A percentile compares a stretch with the other conserved stretches of the same genome.
phyloP scores from a whole-genome alignment of 805 yeast species.

The Starmerella floricola region DNA sequence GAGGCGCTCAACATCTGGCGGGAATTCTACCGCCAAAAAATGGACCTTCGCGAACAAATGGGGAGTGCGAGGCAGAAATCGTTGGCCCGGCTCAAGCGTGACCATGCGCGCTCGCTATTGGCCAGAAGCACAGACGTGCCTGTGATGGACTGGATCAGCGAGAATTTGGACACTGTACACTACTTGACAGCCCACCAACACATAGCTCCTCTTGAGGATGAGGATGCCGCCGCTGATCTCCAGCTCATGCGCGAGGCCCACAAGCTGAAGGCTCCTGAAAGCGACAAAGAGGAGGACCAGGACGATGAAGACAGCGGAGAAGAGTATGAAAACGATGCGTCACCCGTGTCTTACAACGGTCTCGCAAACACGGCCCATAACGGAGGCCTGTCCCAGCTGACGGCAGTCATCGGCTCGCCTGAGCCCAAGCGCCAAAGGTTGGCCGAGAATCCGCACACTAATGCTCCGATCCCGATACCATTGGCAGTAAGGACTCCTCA shows the following conservation, averaged over 20 bases:
- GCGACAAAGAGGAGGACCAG: not conserved
- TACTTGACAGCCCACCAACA: slow-evolving; percentile 16
- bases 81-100: slow-evolving; percentile 23
- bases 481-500: no score
- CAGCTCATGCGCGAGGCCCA: slow-evolving; percentile 8
- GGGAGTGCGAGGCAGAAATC: slow-evolving; percentile 18
- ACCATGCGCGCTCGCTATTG: slow-evolving; percentile 16
- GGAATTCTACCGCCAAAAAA: slow-evolving; percentile 24
- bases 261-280: no score
- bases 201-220: slow-evolving; percentile 18
- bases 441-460: not conserved
- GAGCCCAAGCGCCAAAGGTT: slow-evolving; percentile 9
- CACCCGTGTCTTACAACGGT: no score
- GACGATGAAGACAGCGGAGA: slow-evolving; percentile 5
- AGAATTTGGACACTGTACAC: slow-evolving; percentile 24
- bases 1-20: slow-evolving; percentile 23
- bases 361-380: not conserved
- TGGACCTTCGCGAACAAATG: slow-evolving; percentile 22
- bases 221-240: slow-evolving; percentile 20
- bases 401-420: slow-evolving; percentile 11
- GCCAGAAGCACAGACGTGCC: slow-evolving; percentile 12
- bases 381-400: slow-evolving; percentile 1
- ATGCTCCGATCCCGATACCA: no score
- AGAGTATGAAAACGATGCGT: not conserved
- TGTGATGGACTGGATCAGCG: slow-evolving; percentile 21